Base-by-base conservation (phyloP, 75 land plant genomes). In the Isoetes taiwanensis region DNA sequence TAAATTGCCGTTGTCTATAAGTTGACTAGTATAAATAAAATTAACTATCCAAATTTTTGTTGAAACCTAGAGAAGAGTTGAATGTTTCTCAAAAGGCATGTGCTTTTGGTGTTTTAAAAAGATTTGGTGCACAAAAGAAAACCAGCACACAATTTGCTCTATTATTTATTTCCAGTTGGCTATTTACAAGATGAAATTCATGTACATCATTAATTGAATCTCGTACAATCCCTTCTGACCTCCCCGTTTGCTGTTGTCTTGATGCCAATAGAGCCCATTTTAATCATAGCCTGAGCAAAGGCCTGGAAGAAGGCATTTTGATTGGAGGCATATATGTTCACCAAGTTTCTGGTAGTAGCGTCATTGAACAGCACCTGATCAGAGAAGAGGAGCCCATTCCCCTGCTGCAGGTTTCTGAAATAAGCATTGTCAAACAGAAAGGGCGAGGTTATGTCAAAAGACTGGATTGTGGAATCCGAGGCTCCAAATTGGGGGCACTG, bases 361-460 rank as follows among this genome's bases (percentile, higher is more conserved):
- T 52, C 43, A 0, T 23, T 27, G 28, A 35, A 67, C 5, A 84
- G 42, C 1, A 71, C 66, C 50, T 78, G 74, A 46, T 84, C 86
- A 0, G 89, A 75, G 34, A 12, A 40, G 20, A 81, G 61, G 17
- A 84, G 9, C 1, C 89, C 89, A 5, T 12, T 1, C 2, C 68
- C 61, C 16, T n/a, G 25, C 42, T 32, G 68, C 35, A 84, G 16
- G 1, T 43, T 57, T 0, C 32, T 26, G 74, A 56, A 84, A 48
- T 84, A 84, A 5, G 4, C 59, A 32, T 67, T 84, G 67, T 84
- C 89, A 54, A 84, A 84, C 5, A 28, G 6, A 63, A 38, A 70
- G 38, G 38, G 11, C 20, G 41, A 3, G 1, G 73, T 74, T 9
- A 27, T 20, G 33, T 80, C 86, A 35, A 80, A 74, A 0, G 80